phyloP scores from a whole-genome alignment of 2,329 filamentous ascomycete species.

The Zymoseptoria tritici region DNA sequence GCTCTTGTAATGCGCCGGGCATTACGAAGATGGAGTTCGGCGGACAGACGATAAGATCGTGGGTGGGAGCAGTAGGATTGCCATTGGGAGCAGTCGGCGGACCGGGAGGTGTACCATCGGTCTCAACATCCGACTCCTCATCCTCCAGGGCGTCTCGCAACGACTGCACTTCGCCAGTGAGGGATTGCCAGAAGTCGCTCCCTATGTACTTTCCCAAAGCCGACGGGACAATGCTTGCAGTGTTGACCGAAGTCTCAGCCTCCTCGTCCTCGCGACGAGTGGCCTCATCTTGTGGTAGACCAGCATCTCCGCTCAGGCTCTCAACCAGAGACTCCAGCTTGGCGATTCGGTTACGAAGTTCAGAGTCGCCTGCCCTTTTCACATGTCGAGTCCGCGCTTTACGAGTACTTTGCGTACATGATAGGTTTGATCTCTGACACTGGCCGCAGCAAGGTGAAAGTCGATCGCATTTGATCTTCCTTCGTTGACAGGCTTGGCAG shows the following conservation, averaged over 20 bases:
- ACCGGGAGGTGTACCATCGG: neutral
- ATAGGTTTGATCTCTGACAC: constrained; percentile 21
- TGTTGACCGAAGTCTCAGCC: neutral
- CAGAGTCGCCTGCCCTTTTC: constrained; percentile 21
- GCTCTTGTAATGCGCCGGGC: constrained; percentile 21
- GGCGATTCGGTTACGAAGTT: constrained; percentile 23
- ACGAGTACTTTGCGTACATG: constrained; percentile 19
- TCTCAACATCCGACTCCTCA: constrained; percentile 14
- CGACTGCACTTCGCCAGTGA: constrained; percentile 24
- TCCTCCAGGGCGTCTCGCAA: constrained; percentile 24
- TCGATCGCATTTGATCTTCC: constrained; percentile 26
- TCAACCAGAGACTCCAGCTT: constrained; percentile 27
- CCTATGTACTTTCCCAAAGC: constrained; percentile 17
- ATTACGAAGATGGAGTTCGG: constrained; percentile 21
- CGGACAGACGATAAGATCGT: constrained; percentile 22
- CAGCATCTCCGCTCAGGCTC: constrained; percentile 23
- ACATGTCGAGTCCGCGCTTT: constrained; percentile 23
- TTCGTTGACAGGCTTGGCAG: constrained; percentile 27
- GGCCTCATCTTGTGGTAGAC: neutral
- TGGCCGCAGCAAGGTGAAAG: constrained; percentile 24
- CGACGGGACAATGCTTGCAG: neutral
- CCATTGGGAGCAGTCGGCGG: neutral
- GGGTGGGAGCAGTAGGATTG: constrained; percentile 6
- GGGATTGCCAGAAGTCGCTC: constrained; percentile 24
- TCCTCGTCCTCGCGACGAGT: neutral